Evolutionary conservation across 106 monocot genomes (phyloP).

Genomic region (Amphibolis antarctica): DNA sequence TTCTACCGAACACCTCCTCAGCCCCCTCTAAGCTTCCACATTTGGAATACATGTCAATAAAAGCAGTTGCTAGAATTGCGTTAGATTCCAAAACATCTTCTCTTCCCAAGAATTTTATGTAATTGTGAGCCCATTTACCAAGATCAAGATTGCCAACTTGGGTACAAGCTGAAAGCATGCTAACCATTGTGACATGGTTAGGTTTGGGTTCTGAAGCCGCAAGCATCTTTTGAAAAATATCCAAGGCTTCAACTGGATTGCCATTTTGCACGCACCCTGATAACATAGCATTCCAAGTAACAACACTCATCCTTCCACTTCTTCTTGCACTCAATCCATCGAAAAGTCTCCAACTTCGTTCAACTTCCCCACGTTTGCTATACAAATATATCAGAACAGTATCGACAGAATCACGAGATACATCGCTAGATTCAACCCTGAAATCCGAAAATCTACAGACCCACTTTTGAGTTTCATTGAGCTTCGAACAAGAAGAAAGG

Average conservation of each 20-base stretch:
- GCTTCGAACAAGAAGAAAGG: constrained; percentile 27
- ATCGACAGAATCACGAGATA: constrained; percentile 7
- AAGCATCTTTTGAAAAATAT: constrained; percentile 16
- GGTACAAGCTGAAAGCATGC: constrained; percentile 27
- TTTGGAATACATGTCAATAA: constrained; percentile 34
- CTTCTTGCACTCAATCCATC: constrained; percentile 8
- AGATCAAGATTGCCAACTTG: constrained; percentile 26
- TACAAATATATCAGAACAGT: constrained; percentile 19
- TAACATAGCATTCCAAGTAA: constrained; percentile 26
- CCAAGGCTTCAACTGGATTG: constrained; percentile 12
- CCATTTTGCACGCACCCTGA: constrained; percentile 13
- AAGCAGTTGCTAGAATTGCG: constrained; percentile 27
- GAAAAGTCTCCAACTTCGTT: constrained; percentile 12
- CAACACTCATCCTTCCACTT: constrained; percentile 6
- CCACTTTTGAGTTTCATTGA: constrained; percentile 12
- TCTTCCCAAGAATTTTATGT: constrained; percentile 2
- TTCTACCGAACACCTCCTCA: constrained; percentile 7
- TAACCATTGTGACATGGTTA: constrained; percentile 27
- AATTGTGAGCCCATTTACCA: constrained; percentile 21
- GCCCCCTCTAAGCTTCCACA: constrained; percentile 22
- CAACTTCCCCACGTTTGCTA: constrained; percentile 16
- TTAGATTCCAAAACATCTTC: constrained; percentile 8
- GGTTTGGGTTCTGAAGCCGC: constrained; percentile 4
- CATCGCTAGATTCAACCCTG: neutral
- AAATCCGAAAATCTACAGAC: neutral